Percentiles rank a stretch among this genome's conserved stretches.
Conservation (phyloP, 2,329 filamentous ascomycete genomes). For the Diplodia seriata region DNA sequence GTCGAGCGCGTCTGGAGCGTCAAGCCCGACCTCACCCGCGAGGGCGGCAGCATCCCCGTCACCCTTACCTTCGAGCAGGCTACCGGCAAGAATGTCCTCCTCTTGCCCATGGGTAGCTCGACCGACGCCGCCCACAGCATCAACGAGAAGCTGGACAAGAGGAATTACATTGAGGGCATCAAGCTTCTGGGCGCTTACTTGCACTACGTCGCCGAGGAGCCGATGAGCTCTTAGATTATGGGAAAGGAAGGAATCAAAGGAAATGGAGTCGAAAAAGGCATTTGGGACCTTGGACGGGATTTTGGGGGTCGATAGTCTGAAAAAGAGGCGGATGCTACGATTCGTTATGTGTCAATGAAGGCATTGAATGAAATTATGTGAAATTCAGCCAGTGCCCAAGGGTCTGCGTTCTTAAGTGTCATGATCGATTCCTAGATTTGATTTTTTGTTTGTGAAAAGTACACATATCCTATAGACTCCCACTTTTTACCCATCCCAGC, state of each 20-base stretch:
- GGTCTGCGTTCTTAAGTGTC: neutral
- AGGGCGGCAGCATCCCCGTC: slow-evolving; percentile 96
- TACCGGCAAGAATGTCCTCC: slow-evolving; percentile 94
- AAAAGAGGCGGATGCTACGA: neutral
- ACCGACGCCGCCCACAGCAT: slow-evolving; percentile 97
- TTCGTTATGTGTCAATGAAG: neutral
- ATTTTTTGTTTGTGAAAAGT: neutral
- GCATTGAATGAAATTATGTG: neutral
- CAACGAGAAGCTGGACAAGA: slow-evolving; percentile 97
- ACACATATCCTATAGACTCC: slow-evolving; percentile 27
- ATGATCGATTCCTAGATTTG: neutral
- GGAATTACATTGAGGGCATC: slow-evolving; percentile 97
- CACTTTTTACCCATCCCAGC: slow-evolving; percentile 6
- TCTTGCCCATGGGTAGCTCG: slow-evolving; percentile 95
- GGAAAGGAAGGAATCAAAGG: neutral
- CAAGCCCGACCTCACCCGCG: slow-evolving; percentile 91
- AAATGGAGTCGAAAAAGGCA: neutral
- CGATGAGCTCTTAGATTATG: slow-evolving; percentile 53
- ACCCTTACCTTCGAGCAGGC: slow-evolving; percentile 97
- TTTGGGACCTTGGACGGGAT: neutral
- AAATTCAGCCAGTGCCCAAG: neutral
- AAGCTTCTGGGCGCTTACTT: slow-evolving; percentile 95
- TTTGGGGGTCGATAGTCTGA: neutral
- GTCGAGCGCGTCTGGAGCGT: slow-evolving; percentile 94
- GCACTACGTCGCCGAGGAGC: slow-evolving; percentile 94